Conservation (phyloP, 805 yeast species). For the Jamesozyma lodderae region DNA sequence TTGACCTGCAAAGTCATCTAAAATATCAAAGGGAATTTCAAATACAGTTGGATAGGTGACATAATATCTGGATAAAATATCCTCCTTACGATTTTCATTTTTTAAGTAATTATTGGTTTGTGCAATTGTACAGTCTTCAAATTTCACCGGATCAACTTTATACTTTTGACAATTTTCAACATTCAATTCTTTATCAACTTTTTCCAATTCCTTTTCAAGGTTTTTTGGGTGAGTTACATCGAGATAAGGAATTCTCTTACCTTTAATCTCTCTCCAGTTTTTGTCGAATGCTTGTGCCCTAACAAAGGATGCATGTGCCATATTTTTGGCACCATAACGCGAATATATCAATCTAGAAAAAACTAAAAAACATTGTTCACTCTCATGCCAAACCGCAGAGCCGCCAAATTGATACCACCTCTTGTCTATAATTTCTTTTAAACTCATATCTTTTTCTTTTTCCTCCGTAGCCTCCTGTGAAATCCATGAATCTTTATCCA, state of each 20-base stretch:
- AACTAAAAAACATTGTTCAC: neutral
- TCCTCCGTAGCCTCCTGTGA: neutral
- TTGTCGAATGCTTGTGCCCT: conserved; percentile 9
- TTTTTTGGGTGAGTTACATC: conserved; percentile 6
- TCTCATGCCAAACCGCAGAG: neutral
- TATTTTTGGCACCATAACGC: neutral
- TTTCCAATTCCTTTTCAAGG: conserved; percentile 1
- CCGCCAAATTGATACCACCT: neutral
- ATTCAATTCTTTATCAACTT: conserved; percentile 3
- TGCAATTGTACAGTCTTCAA: conserved; percentile 18
- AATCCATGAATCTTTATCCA: neutral
- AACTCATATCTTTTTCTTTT: neutral
- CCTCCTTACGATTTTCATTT: conserved; percentile 4
- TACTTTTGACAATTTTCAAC: conserved; percentile 1
- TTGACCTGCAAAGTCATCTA: conserved; percentile 4
- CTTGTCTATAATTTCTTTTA: neutral
- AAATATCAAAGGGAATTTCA: conserved; percentile 2
- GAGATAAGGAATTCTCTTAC: conserved; percentile 4
- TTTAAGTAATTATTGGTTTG: conserved; percentile 12
- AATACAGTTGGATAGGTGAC: conserved; percentile 8
- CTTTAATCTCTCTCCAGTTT: conserved; percentile 10
- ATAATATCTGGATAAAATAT: conserved; percentile 5
- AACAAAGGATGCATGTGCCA: neutral
- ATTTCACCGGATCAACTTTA: neutral
- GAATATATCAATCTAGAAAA: neutral